phyloP scores from a whole-genome alignment of 768 basidiomycete species.

The Boletellus ananas region DNA sequence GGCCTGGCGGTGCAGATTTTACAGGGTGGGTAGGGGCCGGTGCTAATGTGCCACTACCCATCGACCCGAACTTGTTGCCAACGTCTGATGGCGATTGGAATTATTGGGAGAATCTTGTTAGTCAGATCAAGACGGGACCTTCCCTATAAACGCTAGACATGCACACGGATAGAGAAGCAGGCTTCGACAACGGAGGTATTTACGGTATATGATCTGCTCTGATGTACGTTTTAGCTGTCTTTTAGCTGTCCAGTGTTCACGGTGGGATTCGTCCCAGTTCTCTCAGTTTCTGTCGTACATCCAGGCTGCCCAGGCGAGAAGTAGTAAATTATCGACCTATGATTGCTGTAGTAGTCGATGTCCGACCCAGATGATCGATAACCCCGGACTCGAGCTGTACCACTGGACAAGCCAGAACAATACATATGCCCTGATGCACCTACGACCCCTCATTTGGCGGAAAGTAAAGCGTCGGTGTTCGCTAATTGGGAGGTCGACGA shows the following conservation, averaged over 20 bases:
- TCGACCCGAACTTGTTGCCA: constrained; percentile 44
- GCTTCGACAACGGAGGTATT: constrained; percentile 8
- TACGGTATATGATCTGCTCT: constrained; percentile 2
- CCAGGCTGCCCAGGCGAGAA: background rate
- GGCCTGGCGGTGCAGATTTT: constrained; percentile 53
- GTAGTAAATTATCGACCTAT: background rate
- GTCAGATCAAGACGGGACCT: constrained; percentile 40
- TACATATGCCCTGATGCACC: no score
- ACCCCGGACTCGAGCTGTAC: no score
- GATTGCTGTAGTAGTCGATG: no score
- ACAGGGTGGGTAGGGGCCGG: constrained; percentile 52
- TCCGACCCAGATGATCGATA: no score
- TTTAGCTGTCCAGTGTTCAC: constrained; percentile 1
- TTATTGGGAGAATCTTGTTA: constrained; percentile 82
- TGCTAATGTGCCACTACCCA: constrained; percentile 35
- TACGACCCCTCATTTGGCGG: no score
- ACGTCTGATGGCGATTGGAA: constrained; percentile 68
- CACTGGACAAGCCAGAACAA: no score
- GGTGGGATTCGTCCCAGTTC: background rate
- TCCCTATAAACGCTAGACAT: constrained; percentile 21
- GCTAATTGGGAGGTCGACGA: background rate
- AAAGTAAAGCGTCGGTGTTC: no score
- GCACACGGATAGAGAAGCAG: constrained; percentile 7
- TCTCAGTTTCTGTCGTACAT: no score
- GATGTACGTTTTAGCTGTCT: constrained; percentile 10